Conservation (phyloP, 805 yeast genomes). For the Wickerhamia fluorescens region DNA sequence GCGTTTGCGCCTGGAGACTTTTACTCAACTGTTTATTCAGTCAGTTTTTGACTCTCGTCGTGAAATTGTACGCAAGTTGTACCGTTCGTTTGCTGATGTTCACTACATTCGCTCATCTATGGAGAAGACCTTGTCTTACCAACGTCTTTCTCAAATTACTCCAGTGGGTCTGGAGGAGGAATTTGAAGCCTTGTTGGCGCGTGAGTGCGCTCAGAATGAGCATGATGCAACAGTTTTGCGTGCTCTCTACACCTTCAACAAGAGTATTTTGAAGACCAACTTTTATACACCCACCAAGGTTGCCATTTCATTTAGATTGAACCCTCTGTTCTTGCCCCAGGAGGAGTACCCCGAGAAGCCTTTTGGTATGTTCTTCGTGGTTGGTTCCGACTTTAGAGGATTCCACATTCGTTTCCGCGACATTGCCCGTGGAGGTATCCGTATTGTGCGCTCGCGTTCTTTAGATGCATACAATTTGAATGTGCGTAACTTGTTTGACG, state of each 20-base stretch:
- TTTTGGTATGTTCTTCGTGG: conserved; percentile 90
- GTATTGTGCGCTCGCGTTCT: conserved; percentile 85
- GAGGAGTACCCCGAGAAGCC: conserved; percentile 90
- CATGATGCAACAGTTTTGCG: conserved; percentile 70
- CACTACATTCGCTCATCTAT: conserved; percentile 72
- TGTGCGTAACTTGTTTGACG: conserved; percentile 86
- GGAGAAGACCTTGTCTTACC: conserved; percentile 79
- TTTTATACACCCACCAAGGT: conserved; percentile 91
- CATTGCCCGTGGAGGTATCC: conserved; percentile 96
- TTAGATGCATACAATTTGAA: conserved; percentile 80
- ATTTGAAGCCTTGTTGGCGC: conserved; percentile 58
- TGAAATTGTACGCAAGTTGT: conserved; percentile 71
- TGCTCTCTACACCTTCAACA: conserved; percentile 79
- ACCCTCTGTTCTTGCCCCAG: conserved; percentile 77
- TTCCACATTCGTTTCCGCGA: conserved; percentile 96
- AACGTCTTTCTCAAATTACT: conserved; percentile 70
- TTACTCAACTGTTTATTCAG: conserved; percentile 74
- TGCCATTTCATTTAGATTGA: conserved; percentile 86
- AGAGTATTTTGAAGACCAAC: conserved; percentile 84
- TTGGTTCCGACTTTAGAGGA: conserved; percentile 95
- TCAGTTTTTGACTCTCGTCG: conserved; percentile 67
- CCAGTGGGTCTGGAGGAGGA: conserved; percentile 72
- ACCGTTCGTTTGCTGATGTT: conserved; percentile 83
- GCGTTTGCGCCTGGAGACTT: conserved; percentile 88
- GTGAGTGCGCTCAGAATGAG: conserved; percentile 74